Evolutionary conservation across 75 land plant genomes (phyloP), one percentile per base, ranked within the genome.

Genomic region (Selaginella tamariscina): DNA sequence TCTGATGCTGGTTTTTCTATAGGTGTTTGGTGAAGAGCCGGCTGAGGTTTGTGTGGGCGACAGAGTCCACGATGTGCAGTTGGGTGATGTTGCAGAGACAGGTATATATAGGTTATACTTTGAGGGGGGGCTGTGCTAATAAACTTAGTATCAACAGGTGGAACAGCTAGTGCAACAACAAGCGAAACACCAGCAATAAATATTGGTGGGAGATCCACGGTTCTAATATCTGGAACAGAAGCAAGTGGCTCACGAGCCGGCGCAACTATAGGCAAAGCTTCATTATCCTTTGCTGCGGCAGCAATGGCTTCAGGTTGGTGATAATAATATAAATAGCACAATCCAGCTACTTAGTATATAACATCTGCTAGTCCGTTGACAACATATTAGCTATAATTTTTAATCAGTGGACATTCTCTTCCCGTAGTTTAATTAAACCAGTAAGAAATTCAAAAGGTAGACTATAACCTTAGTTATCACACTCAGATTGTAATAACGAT

Each of bases 271-370:
- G 80, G 80, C 56, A 81, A 83, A 66, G 85, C 84, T 27, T 78
- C 95, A 27, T 78, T 93, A 81, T 89, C 98, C 26, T 93, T 88
- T 82, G 94, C 98, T 54, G 98, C 98, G 65, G 98, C 97, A 69
- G 93, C 98, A 30, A 86, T 94, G 86, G 88, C 95, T n/a, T n/a
- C n/a, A n/a, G n/a, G n/a, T n/a, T 59, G 95, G 86, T 24, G 77
- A 81, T 39, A 73, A 85, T n/a, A 74, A 87, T 65, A 69, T 78
- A n/a, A 80, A 82, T 32, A 71, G 80, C 32, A 81, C 89, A 73
- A 81, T n/a, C n/a, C n/a, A n/a, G n/a, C n/a, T n/a, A n/a, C n/a
- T n/a, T n/a, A n/a, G n/a, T n/a, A n/a, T n/a, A n/a, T n/a, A n/a
- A n/a, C n/a, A n/a, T n/a, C n/a, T n/a, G n/a, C n/a, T n/a, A n/a